phyloP scores from a whole-genome alignment of 2,329 filamentous ascomycete species.

The Rosellinia necatrix region DNA sequence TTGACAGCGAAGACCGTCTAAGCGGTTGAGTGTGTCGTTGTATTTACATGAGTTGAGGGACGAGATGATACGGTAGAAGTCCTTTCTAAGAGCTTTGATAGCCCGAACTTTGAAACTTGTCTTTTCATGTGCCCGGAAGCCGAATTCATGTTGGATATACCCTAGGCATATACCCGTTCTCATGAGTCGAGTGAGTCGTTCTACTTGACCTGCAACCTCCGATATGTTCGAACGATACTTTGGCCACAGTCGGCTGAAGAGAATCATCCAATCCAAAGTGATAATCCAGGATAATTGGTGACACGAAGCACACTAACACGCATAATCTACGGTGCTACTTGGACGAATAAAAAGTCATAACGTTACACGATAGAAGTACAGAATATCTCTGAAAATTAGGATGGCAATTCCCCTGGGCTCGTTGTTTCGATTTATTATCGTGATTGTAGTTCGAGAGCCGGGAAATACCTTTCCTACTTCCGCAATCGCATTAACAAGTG shows the following conservation, averaged over 20 bases:
- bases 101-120: slow-evolving; percentile 15
- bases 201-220: slow-evolving; percentile 19
- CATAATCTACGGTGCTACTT: background rate
- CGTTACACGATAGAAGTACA: slow-evolving; percentile 43
- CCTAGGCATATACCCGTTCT: slow-evolving; percentile 26
- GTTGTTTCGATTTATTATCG: slow-evolving; percentile 33
- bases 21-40: background rate
- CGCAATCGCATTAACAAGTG: slow-evolving; percentile 30
- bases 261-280: slow-evolving; percentile 31
- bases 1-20: background rate
- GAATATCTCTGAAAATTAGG: slow-evolving; percentile 44
- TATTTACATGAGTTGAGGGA: background rate
- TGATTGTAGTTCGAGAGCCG: slow-evolving; percentile 29
- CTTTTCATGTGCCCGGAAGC: slow-evolving; percentile 18
- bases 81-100: slow-evolving; percentile 10
- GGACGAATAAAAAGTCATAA: background rate
- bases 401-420: slow-evolving; percentile 36
- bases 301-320: background rate
- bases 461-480: slow-evolving; percentile 37
- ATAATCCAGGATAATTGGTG: background rate
- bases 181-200: slow-evolving; percentile 26
- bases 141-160: slow-evolving; percentile 29
- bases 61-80: slow-evolving; percentile 1
- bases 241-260: slow-evolving; percentile 42
- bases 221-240: slow-evolving; percentile 32